Conservation (phyloP, 2,329 filamentous ascomycete genomes). For the Botrytis byssoidea region DNA sequence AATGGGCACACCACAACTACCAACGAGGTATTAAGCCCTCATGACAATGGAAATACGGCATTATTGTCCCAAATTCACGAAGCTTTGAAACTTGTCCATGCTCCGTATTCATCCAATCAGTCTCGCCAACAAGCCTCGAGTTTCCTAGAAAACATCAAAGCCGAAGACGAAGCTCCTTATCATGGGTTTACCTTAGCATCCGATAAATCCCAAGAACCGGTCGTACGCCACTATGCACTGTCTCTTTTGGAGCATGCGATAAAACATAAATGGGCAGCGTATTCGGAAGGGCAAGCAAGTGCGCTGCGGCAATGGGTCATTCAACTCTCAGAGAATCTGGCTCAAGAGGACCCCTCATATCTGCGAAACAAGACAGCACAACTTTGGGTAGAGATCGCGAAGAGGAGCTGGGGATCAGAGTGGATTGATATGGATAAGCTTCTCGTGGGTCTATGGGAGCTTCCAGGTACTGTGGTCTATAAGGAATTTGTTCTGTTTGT, state of each 20-base stretch:
- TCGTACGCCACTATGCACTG: slow-evolving; percentile 90
- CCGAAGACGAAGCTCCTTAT: slow-evolving; percentile 72
- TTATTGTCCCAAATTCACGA: slow-evolving; percentile 70
- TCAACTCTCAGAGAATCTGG: slow-evolving; percentile 70
- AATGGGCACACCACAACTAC: slow-evolving; percentile 27
- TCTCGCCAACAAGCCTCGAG: slow-evolving; percentile 77
- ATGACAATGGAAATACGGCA: slow-evolving; percentile 43
- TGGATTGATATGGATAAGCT: slow-evolving; percentile 94
- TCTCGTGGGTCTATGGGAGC: slow-evolving; percentile 80
- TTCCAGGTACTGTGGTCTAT: slow-evolving; percentile 58
- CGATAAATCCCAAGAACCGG: slow-evolving; percentile 69
- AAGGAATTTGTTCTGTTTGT: slow-evolving; percentile 87
- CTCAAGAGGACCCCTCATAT: slow-evolving; percentile 73
- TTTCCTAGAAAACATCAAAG: slow-evolving; percentile 85
- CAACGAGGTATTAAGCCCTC: slow-evolving; percentile 28
- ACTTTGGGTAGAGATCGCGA: slow-evolving; percentile 92
- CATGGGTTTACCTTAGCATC: slow-evolving; percentile 82
- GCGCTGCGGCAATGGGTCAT: slow-evolving; percentile 75
- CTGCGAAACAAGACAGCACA: slow-evolving; percentile 91
- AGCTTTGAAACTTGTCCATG: slow-evolving; percentile 86
- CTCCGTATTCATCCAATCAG: slow-evolving; percentile 75
- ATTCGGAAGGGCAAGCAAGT: slow-evolving; percentile 64
- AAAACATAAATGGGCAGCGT: slow-evolving; percentile 78
- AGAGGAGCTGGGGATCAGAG: slow-evolving; percentile 85
- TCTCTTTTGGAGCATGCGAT: slow-evolving; percentile 89